Conservation (phyloP, 108 stramenopile genomes). For the Epithemia pelagica region DNA sequence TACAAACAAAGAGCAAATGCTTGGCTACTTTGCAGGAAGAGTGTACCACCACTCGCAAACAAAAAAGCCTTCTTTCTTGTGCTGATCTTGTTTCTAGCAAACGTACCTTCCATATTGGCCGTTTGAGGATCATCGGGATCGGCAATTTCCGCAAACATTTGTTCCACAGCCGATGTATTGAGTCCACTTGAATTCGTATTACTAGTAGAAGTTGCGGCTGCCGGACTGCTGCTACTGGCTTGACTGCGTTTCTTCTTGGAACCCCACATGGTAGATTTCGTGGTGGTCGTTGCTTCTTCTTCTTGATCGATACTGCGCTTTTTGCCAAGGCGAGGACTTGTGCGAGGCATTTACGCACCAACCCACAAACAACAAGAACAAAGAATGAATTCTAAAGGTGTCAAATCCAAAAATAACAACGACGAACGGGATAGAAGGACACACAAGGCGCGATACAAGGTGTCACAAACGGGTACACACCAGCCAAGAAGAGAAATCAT, state of each 20-base stretch:
- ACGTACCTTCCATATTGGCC: slow-evolving; percentile 61
- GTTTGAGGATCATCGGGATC: slow-evolving; percentile 57
- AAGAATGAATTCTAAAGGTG: too few species aligned
- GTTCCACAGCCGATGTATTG: slow-evolving; percentile 9
- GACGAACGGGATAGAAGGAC: too few species aligned
- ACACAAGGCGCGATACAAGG: too few species aligned
- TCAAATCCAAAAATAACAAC: too few species aligned
- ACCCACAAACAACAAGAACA: too few species aligned
- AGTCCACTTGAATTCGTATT: slow-evolving; percentile 1
- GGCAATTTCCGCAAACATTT: slow-evolving; percentile 55
- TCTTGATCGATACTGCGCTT: background rate
- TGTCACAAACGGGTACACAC: too few species aligned
- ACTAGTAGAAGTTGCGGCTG: background rate
- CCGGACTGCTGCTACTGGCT: background rate
- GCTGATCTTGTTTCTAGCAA: too few species aligned
- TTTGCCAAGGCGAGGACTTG: background rate
- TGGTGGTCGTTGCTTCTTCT: background rate
- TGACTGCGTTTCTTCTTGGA: background rate
- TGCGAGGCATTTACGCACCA: background rate
- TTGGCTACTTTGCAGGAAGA: too few species aligned
- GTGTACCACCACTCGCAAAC: too few species aligned
- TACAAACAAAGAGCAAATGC: too few species aligned
- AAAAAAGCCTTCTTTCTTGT: too few species aligned
- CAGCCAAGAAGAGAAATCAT: too few species aligned
- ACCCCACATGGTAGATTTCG: background rate